Base-by-base conservation (phyloP, 768 basidiomycete species). In the Rhodotorula diobovata region DNA sequence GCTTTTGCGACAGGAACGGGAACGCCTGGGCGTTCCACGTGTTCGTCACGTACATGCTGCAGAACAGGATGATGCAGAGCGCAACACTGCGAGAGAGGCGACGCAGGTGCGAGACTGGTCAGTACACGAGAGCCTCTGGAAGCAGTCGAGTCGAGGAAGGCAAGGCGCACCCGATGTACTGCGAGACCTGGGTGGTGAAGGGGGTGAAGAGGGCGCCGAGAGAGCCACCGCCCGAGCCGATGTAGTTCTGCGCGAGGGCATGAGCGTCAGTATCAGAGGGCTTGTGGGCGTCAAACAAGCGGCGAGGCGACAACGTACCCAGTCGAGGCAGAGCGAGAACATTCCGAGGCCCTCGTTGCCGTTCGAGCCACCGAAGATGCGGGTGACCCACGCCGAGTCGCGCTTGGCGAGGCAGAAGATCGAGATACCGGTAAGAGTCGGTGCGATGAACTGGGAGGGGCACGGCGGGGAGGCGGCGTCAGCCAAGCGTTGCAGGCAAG, bases 351-450 rank as follows among this genome's bases (percentile, higher is more conserved):
- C 82, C 70, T 82, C 82, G 65, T 66, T 66, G 28, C 56, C 56
- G 56, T 66, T 59, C 6, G 60, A 32, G 11, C 60, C 60, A 23
- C 60, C 43, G 45, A 46, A 46, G 79, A 82, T 75, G 72, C 81
- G 82, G 45, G 81, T 78, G 63, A 81, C 64, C 66, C 79, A 79
- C 6, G 72, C 54, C 70, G 73, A 56, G 72, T 79, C 48, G 73
- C 78, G 71, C 65, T 70, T 68, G 76, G 75, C 77, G 59, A 83
- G 71, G 68, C 81, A 82, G 77, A 81, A 78, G 67, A 83, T 80
- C 51, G 77, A 77, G 63, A 78, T 59, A 30, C 76, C 78, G 21
- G 68, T 71, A 57, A 73, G 61, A 16, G 71, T 71, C 37, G 64
- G 73, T 62, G 79, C 76, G 60, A 80, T 75, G 73, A 62, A 75